Evolutionary conservation across 495 filamentous ascomycete genomes (phyloP), one percentile per base, ranked within the genome.

Genomic region (Annulohypoxylon stygium): DNA sequence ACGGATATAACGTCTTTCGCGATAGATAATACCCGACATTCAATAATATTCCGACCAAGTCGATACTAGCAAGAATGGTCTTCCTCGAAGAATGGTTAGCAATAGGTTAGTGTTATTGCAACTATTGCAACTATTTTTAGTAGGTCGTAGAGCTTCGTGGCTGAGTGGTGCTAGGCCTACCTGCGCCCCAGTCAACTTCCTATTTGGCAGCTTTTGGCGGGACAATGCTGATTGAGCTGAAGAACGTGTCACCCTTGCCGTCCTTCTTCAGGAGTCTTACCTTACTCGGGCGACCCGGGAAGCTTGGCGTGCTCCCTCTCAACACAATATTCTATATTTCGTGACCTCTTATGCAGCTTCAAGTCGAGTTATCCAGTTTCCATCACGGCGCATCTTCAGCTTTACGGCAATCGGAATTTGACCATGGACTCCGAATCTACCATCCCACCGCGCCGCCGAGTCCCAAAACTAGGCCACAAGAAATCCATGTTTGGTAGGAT

Each of bases 401-500:
- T 43, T 43, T 11, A 43, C 57, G 9, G 20, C 25, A 23, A 26
- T n/a, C 36, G 23, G 16, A 12, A 57, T 62, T 63, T 11, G 18
- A 57, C 45, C 5, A 73, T 73, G 70, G 45, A 61, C 11, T 69
- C 71, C 55, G 33, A n/a, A 23, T 57, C 65, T 30, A 57, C n/a
- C 34, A 25, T 33, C 50, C 25, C 61, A 30, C 45, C 53, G 12
- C 53, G 36, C 36, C 57, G 36, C 33, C 54, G 50, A 33, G 54
- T 37, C 1, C 71, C 71, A 4, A 74, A 70, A 36, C 62, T 70
- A 1, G 71, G 71, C 7, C 71, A 74, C 10, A 74, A 70, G 26
- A 74, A 74, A 60, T 70, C 67, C 25, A 66, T 74, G 67, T 74
- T 74, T 37, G 71, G 70, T 73, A 73, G 16, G 70, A 62, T 14